phyloP scores from a whole-genome alignment of 257 asterid species.

The Solanum chiquidenum region DNA sequence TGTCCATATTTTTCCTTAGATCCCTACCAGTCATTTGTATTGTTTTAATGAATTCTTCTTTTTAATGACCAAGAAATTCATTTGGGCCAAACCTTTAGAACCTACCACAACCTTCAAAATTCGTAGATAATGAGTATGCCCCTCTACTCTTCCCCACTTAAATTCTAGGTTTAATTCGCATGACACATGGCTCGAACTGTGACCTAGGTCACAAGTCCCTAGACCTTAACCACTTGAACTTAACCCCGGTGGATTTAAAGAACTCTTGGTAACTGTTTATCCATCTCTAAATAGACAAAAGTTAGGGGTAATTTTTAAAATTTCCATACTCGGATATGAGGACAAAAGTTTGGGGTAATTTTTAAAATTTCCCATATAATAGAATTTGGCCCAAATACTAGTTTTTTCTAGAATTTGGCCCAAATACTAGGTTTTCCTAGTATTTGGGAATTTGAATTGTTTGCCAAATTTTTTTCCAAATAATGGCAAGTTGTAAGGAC shows the following conservation, averaged over 20 bases:
- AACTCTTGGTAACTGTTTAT: not conserved
- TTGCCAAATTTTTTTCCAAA: not conserved
- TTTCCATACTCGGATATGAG: not conserved
- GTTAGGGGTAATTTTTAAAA: not conserved
- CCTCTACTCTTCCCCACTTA: not conserved
- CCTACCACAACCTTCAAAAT: not conserved
- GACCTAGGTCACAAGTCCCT: not conserved
- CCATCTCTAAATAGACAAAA: not conserved
- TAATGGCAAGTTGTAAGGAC: not conserved
- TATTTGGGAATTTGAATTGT: not conserved
- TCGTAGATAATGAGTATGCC: not conserved
- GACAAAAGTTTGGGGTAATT: not conserved
- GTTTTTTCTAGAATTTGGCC: too few relatives aligned
- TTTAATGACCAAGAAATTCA: not conserved
- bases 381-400: not conserved
- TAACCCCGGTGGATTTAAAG: not conserved
- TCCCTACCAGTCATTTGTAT: not conserved
- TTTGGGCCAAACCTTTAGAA: not conserved
- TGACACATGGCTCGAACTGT: not conserved
- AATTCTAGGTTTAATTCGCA: not conserved
- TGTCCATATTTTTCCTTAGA: not conserved
- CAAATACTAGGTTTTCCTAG: not conserved
- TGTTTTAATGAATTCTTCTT: not conserved
- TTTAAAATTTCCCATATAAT: not conserved
- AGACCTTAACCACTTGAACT: not conserved